Percentiles rank a stretch among this genome's conserved stretches.
These are phyloP conservation scores for Hypomyces rosellus DNA, from an alignment of 2,329 filamentous ascomycete genomes.

Conservation along the genomic window DNA sequence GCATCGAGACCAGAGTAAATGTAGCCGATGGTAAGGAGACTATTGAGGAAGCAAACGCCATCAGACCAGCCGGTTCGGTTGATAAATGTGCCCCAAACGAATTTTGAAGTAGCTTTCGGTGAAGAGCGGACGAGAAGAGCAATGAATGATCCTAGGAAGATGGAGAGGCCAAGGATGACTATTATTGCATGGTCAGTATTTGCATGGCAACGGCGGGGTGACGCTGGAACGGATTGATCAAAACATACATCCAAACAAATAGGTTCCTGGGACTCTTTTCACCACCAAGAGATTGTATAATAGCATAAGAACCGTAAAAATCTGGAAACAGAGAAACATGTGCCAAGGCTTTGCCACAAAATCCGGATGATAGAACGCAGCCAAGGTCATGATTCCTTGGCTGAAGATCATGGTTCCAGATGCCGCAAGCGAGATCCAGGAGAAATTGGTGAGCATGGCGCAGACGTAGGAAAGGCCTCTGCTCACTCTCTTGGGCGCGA, in stretches of 20 bases:
- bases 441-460: background rate
- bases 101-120: slow-evolving; percentile 12
- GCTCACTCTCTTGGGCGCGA: slow-evolving; percentile 17
- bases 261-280: too few relatives aligned
- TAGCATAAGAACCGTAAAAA: background rate
- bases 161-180: too few relatives aligned
- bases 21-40: slow-evolving; percentile 30
- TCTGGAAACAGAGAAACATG: background rate
- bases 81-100: slow-evolving; percentile 25
- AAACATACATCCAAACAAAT: too few relatives aligned
- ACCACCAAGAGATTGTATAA: too few relatives aligned
- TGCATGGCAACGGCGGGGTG: too few relatives aligned
- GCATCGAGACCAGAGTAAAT: slow-evolving; percentile 31
- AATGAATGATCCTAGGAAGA: too few relatives aligned
- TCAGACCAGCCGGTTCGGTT: slow-evolving; percentile 23
- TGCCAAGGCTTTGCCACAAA: background rate
- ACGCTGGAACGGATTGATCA: too few relatives aligned
- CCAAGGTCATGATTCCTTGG: background rate
- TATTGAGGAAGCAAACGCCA: slow-evolving; percentile 31
- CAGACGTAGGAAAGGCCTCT: slow-evolving; percentile 6
- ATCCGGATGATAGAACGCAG: background rate
- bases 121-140: slow-evolving; percentile 5
- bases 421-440: background rate
- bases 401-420: background rate
- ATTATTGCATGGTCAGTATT: too few relatives aligned